A percentile compares a stretch with the other conserved stretches of the same genome.
phyloP scores from a whole-genome alignment of 2,329 filamentous ascomycete species.

The Epichloe sibirici region DNA sequence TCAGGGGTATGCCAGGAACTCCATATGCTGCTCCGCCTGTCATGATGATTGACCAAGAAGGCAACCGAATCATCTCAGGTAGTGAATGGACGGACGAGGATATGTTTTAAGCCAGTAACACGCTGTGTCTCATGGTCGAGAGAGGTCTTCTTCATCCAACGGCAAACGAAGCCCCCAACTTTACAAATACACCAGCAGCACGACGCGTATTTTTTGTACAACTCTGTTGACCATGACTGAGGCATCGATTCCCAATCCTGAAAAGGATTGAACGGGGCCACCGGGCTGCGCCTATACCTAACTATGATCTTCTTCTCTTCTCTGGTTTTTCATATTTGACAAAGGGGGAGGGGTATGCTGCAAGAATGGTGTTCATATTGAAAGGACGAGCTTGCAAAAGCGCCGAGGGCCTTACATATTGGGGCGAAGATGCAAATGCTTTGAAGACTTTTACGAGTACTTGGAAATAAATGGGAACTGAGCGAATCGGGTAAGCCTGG shows the following conservation, averaged over 20 bases:
- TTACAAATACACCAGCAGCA: not conserved
- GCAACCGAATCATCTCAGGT: slow-evolving; percentile 49
- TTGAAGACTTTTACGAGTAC: not conserved
- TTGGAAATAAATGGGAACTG: not conserved
- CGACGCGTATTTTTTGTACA: not conserved
- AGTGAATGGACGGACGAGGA: slow-evolving; percentile 59
- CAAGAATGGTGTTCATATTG: not conserved
- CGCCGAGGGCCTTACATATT: not conserved
- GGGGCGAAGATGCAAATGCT: not conserved
- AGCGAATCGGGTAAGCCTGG: not conserved
- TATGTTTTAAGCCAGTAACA: slow-evolving; percentile 28
- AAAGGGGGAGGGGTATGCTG: not conserved
- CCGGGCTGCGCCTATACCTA: slow-evolving; percentile 1
- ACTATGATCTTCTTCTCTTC: not conserved
- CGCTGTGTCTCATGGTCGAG: not conserved
- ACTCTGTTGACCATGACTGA: too few species aligned
- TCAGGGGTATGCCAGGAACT: slow-evolving; percentile 34
- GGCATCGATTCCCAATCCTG: too few species aligned
- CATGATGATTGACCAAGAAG: slow-evolving; percentile 43
- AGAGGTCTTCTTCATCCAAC: not conserved
- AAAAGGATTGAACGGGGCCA: not conserved
- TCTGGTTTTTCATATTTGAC: not conserved
- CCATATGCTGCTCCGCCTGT: slow-evolving; percentile 32
- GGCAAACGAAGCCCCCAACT: not conserved
- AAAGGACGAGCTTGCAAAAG: not conserved